phyloP scores from a whole-genome alignment of 352 stramenopile species.

The Pythium biforme region DNA sequence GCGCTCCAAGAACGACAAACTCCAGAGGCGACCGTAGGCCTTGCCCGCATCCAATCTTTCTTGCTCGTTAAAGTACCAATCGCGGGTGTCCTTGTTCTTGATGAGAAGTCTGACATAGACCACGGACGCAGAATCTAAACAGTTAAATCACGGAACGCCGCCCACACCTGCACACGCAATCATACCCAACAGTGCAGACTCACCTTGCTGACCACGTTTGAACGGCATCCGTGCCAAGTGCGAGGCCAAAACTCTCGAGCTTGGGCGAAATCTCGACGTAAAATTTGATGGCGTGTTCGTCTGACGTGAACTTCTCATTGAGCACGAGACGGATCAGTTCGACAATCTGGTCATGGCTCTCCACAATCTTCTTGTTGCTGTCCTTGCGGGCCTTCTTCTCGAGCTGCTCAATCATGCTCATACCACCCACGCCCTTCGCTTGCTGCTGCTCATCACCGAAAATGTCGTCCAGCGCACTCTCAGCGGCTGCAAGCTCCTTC shows the following conservation, averaged over 20 bases:
- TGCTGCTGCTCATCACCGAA: conserved; percentile 80
- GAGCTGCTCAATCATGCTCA: conserved; percentile 87
- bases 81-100: conserved; percentile 86
- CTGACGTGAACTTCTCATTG: conserved; percentile 41
- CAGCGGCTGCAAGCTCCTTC: conserved; percentile 68
- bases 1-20: conserved; percentile 74
- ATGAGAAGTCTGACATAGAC: conserved; percentile 52
- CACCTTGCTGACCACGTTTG: conserved; percentile 81
- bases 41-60: conserved; percentile 76
- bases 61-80: conserved; percentile 84
- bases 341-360: conserved; percentile 67
- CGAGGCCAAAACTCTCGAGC: conserved; percentile 64
- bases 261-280: conserved; percentile 54
- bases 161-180: background rate
- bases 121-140: background rate
- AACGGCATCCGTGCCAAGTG: conserved; percentile 60
- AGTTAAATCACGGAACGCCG: background rate
- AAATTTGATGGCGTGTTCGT: conserved; percentile 74
- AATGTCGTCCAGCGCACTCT: conserved; percentile 81
- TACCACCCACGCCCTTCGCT: conserved; percentile 60
- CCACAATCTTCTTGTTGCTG: conserved; percentile 86
- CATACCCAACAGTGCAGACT: background rate
- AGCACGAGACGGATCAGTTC: conserved; percentile 52
- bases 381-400: conserved; percentile 85
- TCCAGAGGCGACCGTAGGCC: conserved; percentile 77